Evolutionary conservation across 805 yeast species (phyloP).

Genomic region (Ogataea thermomethanolica): DNA sequence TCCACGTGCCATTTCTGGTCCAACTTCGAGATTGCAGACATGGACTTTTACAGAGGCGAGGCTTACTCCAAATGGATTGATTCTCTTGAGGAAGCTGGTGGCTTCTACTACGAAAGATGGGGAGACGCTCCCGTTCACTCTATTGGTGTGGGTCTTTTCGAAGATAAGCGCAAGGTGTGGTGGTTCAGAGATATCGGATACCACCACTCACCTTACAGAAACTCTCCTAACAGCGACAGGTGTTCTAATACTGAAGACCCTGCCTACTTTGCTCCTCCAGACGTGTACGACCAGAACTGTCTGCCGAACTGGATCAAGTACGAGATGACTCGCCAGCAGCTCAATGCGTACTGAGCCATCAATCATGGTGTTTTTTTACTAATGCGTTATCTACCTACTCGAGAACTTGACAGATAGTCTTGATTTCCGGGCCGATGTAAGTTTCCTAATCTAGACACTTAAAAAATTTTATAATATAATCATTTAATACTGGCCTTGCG

Average conservation of each 20-base stretch:
- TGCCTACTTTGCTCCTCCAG: constrained; percentile 26
- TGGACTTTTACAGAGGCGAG: constrained; percentile 69
- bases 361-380: background rate
- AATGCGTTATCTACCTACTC: background rate
- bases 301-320: constrained; percentile 59
- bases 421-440: constrained; percentile 7
- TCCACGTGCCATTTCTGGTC: constrained; percentile 90
- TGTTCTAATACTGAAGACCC: constrained; percentile 16
- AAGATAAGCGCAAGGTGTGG: constrained; percentile 43
- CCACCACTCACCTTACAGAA: constrained; percentile 44
- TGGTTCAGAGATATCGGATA: constrained; percentile 56
- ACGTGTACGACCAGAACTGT: constrained; percentile 62
- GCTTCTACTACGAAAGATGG: constrained; percentile 76
- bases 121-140: constrained; percentile 57
- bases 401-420: constrained; percentile 2
- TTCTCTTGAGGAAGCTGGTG: constrained; percentile 66
- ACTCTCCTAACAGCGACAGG: constrained; percentile 40
- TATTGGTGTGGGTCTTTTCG: constrained; percentile 46
- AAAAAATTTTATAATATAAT: constrained; percentile 4
- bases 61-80: constrained; percentile 68
- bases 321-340: constrained; percentile 28
- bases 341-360: constrained; percentile 14
- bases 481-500: constrained; percentile 2
- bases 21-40: constrained; percentile 74
- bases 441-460: constrained; percentile 7